These are phyloP conservation scores for Nicotiana knightiana DNA, from an alignment of 257 asterid genomes.

Conservation along the genomic window DNA sequence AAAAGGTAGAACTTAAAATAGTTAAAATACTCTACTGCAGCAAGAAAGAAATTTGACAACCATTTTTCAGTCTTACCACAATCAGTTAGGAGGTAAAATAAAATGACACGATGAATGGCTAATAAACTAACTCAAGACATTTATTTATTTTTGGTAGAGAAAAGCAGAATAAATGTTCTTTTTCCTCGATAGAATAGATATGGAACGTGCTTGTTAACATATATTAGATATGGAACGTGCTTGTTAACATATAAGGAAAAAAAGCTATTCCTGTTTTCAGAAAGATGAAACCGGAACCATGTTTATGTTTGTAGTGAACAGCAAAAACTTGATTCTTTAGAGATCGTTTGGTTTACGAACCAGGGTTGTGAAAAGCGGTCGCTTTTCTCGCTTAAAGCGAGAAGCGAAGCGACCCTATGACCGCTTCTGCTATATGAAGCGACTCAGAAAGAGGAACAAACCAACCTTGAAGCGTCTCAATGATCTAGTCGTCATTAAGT, in stretches of 20 bases:
- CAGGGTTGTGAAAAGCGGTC: too few relatives aligned
- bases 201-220: background rate
- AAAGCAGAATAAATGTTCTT: background rate
- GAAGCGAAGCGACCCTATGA: too few relatives aligned
- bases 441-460: too few relatives aligned
- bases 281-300: background rate
- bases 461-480: too few relatives aligned
- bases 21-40: background rate
- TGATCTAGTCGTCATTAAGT: too few relatives aligned
- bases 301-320: background rate
- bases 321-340: background rate
- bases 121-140: background rate
- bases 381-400: too few relatives aligned
- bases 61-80: background rate
- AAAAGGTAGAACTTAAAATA: background rate
- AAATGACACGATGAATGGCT: background rate
- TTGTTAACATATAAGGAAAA: background rate
- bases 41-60: background rate
- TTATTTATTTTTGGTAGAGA: background rate
- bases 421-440: too few relatives aligned
- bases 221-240: background rate
- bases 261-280: background rate
- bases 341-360: background rate
- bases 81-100: background rate
- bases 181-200: background rate